Evolutionary conservation across 2,329 filamentous ascomycete species (phyloP), one percentile per base, ranked within the genome.

Genomic region (Penicillium sp.): DNA sequence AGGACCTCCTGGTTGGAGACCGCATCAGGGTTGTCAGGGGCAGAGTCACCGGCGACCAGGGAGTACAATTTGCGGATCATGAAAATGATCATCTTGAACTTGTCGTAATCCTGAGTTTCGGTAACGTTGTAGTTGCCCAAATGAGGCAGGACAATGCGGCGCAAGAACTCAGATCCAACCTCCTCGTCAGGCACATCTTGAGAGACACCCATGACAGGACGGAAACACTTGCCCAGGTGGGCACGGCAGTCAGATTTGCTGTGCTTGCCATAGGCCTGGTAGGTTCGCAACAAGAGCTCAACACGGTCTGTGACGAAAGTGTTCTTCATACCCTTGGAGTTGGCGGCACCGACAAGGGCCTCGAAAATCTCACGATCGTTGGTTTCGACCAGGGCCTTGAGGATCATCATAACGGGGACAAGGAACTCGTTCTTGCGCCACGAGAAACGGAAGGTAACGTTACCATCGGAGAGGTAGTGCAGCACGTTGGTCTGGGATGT

Each of bases 351-450:
- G 47, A 98, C 88, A 51, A 99, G 79, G n/a, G 90, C 90, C 75
- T 98, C 93, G 58, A 96, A 98, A 45, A 99, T 95, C 71, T 97
- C 93, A 56, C 91, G 87, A 71, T 99, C 95, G 72, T 96, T 99
- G 16, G 95, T 99, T 74, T 99, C 93, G 2, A 95, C 85, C 49
- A 99, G 80, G 1, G 95, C 93, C 79, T 98, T 99, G 63, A 99
- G 78, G 33, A 99, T 87, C 93, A 99, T 98, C 84, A 97, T 88
- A 59, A 92, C 90, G 1, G 95, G 95, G 2, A 99, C 85, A n/a
- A 99, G 85, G 70, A 91, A 99, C 76, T 99, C 95, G 66, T 92
- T 91, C 78, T 99, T 99, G 65, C 93, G 85, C 93, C 93, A 99
- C 7, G 93, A 97, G 76, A 99, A 99, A 55, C 95, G 85, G 77